A percentile compares a stretch with the other conserved stretches of the same genome.
phyloP scores from a whole-genome alignment of 1,284 basidiomycete species.

The Ceratobasidium sp. region DNA sequence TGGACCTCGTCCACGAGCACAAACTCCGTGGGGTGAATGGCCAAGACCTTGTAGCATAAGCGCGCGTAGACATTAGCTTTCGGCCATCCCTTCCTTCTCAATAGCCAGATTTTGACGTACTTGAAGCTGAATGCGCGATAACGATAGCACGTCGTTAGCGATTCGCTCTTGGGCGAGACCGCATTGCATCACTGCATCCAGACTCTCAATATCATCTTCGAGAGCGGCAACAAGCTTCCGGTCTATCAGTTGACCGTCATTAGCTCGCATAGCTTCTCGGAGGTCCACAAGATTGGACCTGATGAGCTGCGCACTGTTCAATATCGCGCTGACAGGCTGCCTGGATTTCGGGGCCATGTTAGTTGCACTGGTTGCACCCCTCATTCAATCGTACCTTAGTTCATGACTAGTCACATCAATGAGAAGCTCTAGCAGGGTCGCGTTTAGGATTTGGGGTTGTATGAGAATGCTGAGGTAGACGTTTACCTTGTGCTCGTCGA shows the following conservation, averaged over 20 bases:
- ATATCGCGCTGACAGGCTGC: slow-evolving; percentile 48
- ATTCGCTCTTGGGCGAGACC: slow-evolving; percentile 55
- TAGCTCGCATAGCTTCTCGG: slow-evolving; percentile 47
- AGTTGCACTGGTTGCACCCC: neutral
- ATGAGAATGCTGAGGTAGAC: neutral
- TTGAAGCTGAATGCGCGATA: slow-evolving; percentile 53
- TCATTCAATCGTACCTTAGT: slow-evolving; percentile 39
- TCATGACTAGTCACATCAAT: slow-evolving; percentile 48
- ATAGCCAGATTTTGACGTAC: slow-evolving; percentile 3
- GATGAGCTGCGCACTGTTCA: slow-evolving; percentile 46
- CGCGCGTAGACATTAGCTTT: neutral
- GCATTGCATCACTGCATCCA: slow-evolving; percentile 47
- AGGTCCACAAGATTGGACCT: slow-evolving; percentile 45
- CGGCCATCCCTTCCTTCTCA: neutral
- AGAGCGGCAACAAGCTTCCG: slow-evolving; percentile 17
- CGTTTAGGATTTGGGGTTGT: slow-evolving; percentile 44
- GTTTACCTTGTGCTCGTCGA: slow-evolving; percentile 46
- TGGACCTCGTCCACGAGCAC: slow-evolving; percentile 49
- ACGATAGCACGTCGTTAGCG: slow-evolving; percentile 54
- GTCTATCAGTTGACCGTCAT: slow-evolving; percentile 52
- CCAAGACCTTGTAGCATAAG: slow-evolving; percentile 40
- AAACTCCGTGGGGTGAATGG: slow-evolving; percentile 49
- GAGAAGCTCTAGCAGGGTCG: slow-evolving; percentile 45
- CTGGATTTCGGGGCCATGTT: neutral
- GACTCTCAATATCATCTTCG: slow-evolving; percentile 30